Evolutionary conservation across 176 grass and related monocot species (phyloP).

Genomic region (Zea luxurians): DNA sequence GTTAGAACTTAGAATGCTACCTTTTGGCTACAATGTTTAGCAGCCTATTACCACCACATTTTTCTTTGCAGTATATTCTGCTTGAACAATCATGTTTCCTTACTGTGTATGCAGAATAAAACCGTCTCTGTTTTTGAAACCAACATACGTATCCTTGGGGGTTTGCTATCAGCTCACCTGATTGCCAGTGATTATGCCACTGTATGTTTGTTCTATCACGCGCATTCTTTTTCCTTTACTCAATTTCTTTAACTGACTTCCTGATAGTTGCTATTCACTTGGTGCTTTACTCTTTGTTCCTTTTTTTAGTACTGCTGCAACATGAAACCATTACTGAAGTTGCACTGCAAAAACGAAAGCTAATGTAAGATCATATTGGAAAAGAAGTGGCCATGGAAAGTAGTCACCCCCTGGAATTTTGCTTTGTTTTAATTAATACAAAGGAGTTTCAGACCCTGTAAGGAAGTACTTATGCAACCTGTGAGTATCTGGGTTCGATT

Average conservation of each 20-base stretch:
- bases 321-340: background rate
- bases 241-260: background rate
- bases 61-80: constrained; percentile 22
- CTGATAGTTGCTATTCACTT: background rate
- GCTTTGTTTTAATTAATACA: background rate
- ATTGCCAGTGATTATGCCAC: constrained; percentile 95
- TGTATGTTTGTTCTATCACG: constrained; percentile 44
- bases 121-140: constrained; percentile 98
- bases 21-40: constrained; percentile 20
- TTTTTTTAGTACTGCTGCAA: constrained; percentile 11
- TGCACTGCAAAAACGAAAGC: background rate
- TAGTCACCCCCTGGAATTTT: background rate
- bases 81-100: constrained; percentile 37
- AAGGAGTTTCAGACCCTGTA: background rate
- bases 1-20: constrained; percentile 9
- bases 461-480: background rate
- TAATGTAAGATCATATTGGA: background rate
- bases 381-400: background rate
- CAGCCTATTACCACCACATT: constrained; percentile 23
- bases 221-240: background rate
- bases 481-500: background rate
- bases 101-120: constrained; percentile 65
- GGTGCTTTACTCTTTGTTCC: background rate
- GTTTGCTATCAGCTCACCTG: constrained; percentile 84
- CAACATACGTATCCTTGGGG: constrained; percentile 91